Evolutionary conservation across 805 yeast genomes (phyloP).

Genomic region (Suhomyces kilbournensis): DNA sequence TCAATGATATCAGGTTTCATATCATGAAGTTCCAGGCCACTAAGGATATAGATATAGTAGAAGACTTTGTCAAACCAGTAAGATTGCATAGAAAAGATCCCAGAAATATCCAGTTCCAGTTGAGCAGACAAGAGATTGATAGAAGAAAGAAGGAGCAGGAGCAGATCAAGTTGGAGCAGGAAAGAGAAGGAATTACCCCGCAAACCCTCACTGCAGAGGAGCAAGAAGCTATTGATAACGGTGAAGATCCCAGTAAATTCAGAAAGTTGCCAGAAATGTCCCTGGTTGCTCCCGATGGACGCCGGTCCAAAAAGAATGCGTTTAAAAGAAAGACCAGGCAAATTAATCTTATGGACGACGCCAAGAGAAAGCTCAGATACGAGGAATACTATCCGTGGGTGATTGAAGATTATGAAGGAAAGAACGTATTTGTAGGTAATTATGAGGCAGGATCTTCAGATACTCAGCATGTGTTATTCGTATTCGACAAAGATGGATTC

Average conservation of each 20-base stretch:
- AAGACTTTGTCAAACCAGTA: conserved; percentile 76
- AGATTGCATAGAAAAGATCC: conserved; percentile 93
- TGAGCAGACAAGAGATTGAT: conserved; percentile 74
- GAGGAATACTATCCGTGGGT: conserved; percentile 99
- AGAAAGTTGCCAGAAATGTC: conserved; percentile 45
- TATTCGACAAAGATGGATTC: conserved; percentile 83
- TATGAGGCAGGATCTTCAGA: conserved; percentile 90
- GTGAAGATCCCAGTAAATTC: conserved; percentile 11
- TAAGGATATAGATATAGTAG: conserved; percentile 65
- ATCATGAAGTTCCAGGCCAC: conserved; percentile 76
- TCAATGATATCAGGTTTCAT: conserved; percentile 73
- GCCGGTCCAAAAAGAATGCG: conserved; percentile 56
- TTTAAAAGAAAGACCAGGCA: conserved; percentile 82
- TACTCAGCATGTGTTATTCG: conserved; percentile 73
- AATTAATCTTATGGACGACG: conserved; percentile 75
- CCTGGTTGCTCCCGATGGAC: conserved; percentile 88
- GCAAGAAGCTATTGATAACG: conserved; percentile 13
- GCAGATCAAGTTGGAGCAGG: conserved; percentile 12
- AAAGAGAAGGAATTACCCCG: conserved; percentile 12
- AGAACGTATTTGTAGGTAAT: conserved; percentile 91
- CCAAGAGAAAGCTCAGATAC: conserved; percentile 78
- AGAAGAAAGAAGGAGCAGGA: conserved; percentile 41
- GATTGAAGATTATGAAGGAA: conserved; percentile 92
- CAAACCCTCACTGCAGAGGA: conserved; percentile 12
- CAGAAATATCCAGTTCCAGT: conserved; percentile 80